These are phyloP conservation scores for Suillus decipiens DNA, from an alignment of 768 basidiomycete genomes.

Conservation along the genomic window DNA sequence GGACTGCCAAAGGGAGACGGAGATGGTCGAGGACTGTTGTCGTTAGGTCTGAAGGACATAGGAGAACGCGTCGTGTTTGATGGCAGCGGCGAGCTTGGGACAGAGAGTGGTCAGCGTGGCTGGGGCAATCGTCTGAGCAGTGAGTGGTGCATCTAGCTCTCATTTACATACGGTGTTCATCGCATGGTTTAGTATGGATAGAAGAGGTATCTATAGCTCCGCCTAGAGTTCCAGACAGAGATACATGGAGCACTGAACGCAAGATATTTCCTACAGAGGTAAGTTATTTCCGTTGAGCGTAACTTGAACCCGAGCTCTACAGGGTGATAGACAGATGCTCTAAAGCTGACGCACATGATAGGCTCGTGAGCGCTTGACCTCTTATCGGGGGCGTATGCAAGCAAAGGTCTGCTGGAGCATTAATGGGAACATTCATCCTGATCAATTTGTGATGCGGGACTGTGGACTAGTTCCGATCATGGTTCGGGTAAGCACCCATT, in stretches of 20 bases:
- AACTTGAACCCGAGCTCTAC: background rate
- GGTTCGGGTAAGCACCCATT: constrained; percentile 76
- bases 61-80: constrained; percentile 94
- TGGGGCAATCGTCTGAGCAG: constrained; percentile 88
- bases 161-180: constrained; percentile 12
- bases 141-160: constrained; percentile 43
- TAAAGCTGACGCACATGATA: constrained; percentile 30
- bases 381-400: constrained; percentile 90
- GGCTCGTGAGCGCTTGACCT: constrained; percentile 92
- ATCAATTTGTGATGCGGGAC: constrained; percentile 72
- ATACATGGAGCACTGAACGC: constrained; percentile 70
- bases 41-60: constrained; percentile 79
- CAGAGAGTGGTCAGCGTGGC: constrained; percentile 52
- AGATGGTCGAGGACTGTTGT: constrained; percentile 78
- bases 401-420: constrained; percentile 86
- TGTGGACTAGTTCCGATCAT: constrained; percentile 95
- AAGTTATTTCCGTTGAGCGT: constrained; percentile 16
- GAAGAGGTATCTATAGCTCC: constrained; percentile 79
- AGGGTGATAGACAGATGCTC: background rate
- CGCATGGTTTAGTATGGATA: constrained; percentile 75
- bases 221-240: constrained; percentile 87
- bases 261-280: constrained; percentile 91
- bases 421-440: constrained; percentile 58
- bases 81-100: constrained; percentile 54
- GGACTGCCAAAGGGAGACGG: constrained; percentile 74